These are phyloP conservation scores for Colletotrichum neosansevieriae DNA, from an alignment of 2,329 filamentous ascomycete species.

Conservation along the genomic window DNA sequence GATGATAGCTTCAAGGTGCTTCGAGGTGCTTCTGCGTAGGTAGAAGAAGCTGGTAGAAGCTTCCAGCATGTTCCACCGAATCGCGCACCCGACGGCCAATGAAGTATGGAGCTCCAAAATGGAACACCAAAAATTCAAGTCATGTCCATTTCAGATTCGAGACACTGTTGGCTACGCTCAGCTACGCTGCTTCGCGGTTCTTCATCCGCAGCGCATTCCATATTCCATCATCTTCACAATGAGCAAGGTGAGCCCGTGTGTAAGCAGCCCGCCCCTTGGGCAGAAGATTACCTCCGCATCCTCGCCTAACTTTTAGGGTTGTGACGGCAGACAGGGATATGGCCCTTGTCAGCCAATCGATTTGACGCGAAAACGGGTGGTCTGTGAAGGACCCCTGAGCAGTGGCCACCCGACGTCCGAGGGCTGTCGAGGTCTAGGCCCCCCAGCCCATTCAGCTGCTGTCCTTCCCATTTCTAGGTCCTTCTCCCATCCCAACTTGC, in stretches of 20 bases:
- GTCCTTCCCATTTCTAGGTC: too few relatives aligned
- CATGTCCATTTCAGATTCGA: too few relatives aligned
- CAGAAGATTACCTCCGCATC: not conserved
- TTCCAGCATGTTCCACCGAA: conserved; percentile 46
- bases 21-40: conserved; percentile 40
- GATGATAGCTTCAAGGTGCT: conserved; percentile 31
- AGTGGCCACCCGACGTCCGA: not conserved
- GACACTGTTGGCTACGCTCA: too few relatives aligned
- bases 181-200: too few relatives aligned
- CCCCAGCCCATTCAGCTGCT: not conserved
- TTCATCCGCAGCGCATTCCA: not conserved
- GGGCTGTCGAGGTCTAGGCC: not conserved
- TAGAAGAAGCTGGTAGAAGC: conserved; percentile 43
- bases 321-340: not conserved
- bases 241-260: not conserved
- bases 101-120: too few relatives aligned
- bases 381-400: not conserved
- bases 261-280: too few relatives aligned
- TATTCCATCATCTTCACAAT: not conserved
- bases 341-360: not conserved
- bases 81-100: not conserved
- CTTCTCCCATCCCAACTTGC: not conserved
- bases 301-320: conserved; percentile 25
- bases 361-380: not conserved
- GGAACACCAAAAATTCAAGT: too few relatives aligned